phyloP scores from a whole-genome alignment of 805 yeast genomes.

The Barnettozyma botsteinii region DNA sequence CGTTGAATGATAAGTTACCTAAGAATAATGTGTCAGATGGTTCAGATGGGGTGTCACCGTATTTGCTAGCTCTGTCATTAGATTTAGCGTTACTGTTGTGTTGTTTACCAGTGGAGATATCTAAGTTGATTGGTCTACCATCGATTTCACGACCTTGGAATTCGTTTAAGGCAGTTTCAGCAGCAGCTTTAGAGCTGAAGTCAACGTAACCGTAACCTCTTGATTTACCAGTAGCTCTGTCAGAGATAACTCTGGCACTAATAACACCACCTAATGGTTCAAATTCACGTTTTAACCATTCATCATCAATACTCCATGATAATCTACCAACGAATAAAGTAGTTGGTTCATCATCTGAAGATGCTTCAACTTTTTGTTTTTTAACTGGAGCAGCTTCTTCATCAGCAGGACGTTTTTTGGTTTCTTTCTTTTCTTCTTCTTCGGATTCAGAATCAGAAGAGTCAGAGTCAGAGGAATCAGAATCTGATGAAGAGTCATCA shows the following conservation, averaged over 20 bases:
- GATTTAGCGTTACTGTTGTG: conserved; percentile 46
- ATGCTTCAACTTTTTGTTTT: conserved; percentile 33
- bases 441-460: conserved; percentile 17
- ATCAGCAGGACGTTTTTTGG: conserved; percentile 33
- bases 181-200: conserved; percentile 68
- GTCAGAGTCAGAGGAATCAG: conserved; percentile 21
- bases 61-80: conserved; percentile 78
- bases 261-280: conserved; percentile 76
- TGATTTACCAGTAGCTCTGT: conserved; percentile 86
- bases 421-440: conserved; percentile 26
- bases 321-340: conserved; percentile 95
- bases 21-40: conserved; percentile 95
- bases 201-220: conserved; percentile 98
- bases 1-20: conserved; percentile 92
- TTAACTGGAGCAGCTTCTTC: conserved; percentile 30
- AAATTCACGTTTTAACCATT: conserved; percentile 85
- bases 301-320: conserved; percentile 96
- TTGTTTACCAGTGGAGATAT: conserved; percentile 83
- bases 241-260: conserved; percentile 89
- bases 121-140: conserved; percentile 94
- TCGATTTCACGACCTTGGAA: conserved; percentile 93
- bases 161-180: conserved; percentile 80
- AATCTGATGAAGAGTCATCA: conserved; percentile 24
- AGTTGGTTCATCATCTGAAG: conserved; percentile 56
- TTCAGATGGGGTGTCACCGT: conserved; percentile 83